These are phyloP conservation scores for Phytophthora foliorum DNA, from an alignment of 352 stramenopile species.

Conservation along the genomic window DNA sequence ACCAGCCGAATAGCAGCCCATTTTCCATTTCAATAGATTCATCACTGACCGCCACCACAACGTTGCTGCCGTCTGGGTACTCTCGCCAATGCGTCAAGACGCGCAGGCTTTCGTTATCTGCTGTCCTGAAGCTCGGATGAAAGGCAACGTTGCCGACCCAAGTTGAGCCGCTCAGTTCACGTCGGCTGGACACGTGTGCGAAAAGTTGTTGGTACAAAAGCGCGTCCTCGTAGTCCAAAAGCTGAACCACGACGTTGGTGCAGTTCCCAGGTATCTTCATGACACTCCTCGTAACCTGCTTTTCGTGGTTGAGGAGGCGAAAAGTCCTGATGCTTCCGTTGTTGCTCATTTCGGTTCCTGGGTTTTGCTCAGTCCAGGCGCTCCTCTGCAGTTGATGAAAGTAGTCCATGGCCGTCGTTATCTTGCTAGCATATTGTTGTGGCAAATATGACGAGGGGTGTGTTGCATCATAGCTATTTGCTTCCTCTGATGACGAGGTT, in stretches of 20 bases:
- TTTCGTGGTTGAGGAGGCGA: conserved; percentile 45
- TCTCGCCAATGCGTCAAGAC: conserved; percentile 66
- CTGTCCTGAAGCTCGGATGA: conserved; percentile 33
- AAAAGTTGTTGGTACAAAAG: conserved; percentile 68
- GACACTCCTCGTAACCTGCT: conserved; percentile 66
- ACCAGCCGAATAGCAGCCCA: conserved; percentile 69
- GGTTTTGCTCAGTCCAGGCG: conserved; percentile 45
- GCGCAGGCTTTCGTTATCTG: conserved; percentile 17
- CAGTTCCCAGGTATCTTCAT: conserved; percentile 55
- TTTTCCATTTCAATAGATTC: conserved; percentile 33
- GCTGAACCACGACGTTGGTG: conserved; percentile 39
- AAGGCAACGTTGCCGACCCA: conserved; percentile 64
- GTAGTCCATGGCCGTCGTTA: conserved; percentile 67
- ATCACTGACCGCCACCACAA: conserved; percentile 53
- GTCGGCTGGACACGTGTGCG: conserved; percentile 42
- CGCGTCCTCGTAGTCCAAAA: conserved; percentile 63
- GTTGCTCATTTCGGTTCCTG: conserved; percentile 20
- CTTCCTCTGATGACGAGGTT: conserved; percentile 9
- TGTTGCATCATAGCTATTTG: conserved; percentile 12
- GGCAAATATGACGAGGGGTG: conserved; percentile 45
- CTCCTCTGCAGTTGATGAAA: conserved; percentile 73
- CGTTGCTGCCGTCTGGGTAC: conserved; percentile 67
- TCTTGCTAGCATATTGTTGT: conserved; percentile 64
- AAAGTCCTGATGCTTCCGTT: conserved; percentile 49
- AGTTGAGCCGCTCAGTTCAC: conserved; percentile 62